Evolutionary conservation across 345 rosid genomes (phyloP), one percentile per base, ranked within the genome.

Genomic region (Nephelium lappaceum): DNA sequence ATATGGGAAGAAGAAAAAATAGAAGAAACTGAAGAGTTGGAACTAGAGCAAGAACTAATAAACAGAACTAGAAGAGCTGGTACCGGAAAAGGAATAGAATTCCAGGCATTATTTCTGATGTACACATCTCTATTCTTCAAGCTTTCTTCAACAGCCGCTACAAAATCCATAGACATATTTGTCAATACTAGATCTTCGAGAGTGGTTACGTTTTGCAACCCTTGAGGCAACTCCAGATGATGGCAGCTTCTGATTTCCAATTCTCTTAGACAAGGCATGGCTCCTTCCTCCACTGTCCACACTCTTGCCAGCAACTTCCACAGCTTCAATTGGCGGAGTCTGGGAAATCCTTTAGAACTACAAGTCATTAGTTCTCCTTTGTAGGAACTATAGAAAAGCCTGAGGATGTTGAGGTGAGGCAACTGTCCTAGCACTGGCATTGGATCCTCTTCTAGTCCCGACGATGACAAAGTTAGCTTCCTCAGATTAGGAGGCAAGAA

Each of bases 191-290:
- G 21, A 43, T 81, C 81, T 69, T 77, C 65, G 58, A 87, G 51
- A 39, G 72, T 43, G 1, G 23, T 19, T 15, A 78, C 16, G 5
- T 63, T 45, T 64, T 67, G 5, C 79, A 78, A 57, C 16, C 83
- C 88, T 8, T 14, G 11, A 42, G 64, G 45, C 11, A 1, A 57
- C 47, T 55, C 23, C 62, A 81, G 66, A 0, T 65, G 57, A 12
- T 62, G 4, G 45, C 86, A 85, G 43, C 74, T 2, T 74, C 88
- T 82, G n/a, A 87, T 82, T 77, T 85, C 90, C 24, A 85, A 2
- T 71, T 82, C 81, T 47, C 53, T 73, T 3, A 85, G 77, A 41
- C 2, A 12, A 27, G 80, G 80, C 88, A 87, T 80, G 2, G 87
- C 70, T 6, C 75, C 69, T 23, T 78, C 14, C 11, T 65, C 9